Base-by-base conservation (phyloP, 1,284 basidiomycete species). In the Phylloporus sp. region DNA sequence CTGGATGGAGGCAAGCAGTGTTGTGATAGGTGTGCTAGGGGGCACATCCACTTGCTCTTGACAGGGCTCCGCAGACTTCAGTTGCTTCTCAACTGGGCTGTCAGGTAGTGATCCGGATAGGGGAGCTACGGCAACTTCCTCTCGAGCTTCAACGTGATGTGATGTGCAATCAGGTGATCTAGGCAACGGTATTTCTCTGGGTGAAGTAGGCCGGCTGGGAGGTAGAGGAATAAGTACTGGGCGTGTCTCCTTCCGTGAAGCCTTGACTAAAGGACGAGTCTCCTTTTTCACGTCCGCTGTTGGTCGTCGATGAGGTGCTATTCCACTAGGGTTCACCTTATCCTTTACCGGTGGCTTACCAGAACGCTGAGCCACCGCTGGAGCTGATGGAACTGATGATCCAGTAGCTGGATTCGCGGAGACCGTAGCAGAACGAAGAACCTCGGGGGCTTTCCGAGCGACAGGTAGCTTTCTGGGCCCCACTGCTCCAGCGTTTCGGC, bases 1-100 rank as follows among this genome's bases (percentile, higher is more conserved):
- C 72, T 92, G 85, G 67, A 93, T 93, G 5, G 89, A 90, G 43
- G 85, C 84, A 49, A 93, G 82, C 49, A 93, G 83, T 11, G 86
- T 82, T 3, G 91, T 91, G 63, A 93, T 93, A 2, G 91, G 91
- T 37, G 91, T 92, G 70, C 85, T 82, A 23, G 79, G 77, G 39
- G 68, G 32, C 1, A 49, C 47, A 17, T 68, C 55, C 25, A 56
- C 58, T n/a, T 63, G 63, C 27, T 63, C 66, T 19, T 63, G 66
- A 60, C 58, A 62, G 52, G 52, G 19, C 8, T 65, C 70, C 27
- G 12, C 56, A 32, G 66, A 27, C 63, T 7, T 41, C 37, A 35
- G 23, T 5, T 60, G 62, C 20, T 53, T 56, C 29, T 32, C 57
- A 15, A 14, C 35, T 12, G 60, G 43, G 14, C 63, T 60, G 14